phyloP scores from a whole-genome alignment of 139 green algal species.

The Chlamydomonas incerta region DNA sequence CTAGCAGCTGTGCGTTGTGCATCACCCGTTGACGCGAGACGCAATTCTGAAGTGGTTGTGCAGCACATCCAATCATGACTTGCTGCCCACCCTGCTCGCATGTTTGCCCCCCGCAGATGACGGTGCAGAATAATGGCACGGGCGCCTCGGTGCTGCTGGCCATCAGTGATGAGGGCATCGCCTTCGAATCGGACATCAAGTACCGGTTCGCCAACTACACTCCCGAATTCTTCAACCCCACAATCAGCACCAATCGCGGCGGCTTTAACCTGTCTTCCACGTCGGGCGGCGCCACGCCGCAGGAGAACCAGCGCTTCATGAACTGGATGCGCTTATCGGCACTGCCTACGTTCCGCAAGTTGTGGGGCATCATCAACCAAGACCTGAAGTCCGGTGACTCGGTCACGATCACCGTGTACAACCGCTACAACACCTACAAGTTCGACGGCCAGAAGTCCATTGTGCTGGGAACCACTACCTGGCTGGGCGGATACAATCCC shows the following conservation, averaged over 20 bases:
- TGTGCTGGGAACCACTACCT: conserved; percentile 82
- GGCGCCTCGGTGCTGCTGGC: not conserved
- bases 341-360: conserved; percentile 71
- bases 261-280: conserved; percentile 43
- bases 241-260: conserved; percentile 28
- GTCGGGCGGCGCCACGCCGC: not conserved
- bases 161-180: conserved; percentile 41
- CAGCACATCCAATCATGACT: too few relatives aligned
- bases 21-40: too few relatives aligned
- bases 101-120: conserved; percentile 7
- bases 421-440: conserved; percentile 87
- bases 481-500: conserved; percentile 84
- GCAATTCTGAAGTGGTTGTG: too few relatives aligned
- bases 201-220: conserved; percentile 59
- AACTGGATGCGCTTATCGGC: conserved; percentile 95
- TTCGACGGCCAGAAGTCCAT: conserved; percentile 81
- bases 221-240: conserved; percentile 46
- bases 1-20: too few relatives aligned
- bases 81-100: too few relatives aligned
- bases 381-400: conserved; percentile 54
- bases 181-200: conserved; percentile 51
- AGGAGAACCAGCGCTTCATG: conserved; percentile 93
- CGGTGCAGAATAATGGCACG: not conserved
- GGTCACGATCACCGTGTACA: conserved; percentile 62
- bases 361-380: conserved; percentile 63